Evolutionary conservation across 371 early-diverging fungal genomes (phyloP), one percentile per base, ranked within the genome.

Genomic region (Batrachochytrium dendrobatidis): DNA sequence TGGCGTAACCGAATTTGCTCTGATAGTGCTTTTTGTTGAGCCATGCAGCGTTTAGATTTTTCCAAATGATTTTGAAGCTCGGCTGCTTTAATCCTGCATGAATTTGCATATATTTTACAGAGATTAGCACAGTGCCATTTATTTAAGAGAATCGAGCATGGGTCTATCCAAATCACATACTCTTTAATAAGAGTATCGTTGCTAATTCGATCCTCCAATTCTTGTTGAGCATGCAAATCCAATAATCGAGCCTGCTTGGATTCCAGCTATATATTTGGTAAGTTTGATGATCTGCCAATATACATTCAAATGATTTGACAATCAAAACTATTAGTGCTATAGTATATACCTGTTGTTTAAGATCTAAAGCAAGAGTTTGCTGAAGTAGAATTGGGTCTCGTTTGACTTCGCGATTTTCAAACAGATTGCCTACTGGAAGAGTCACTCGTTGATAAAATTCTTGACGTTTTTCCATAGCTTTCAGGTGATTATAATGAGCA

Each of bases 341-440:
- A 8, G n/a, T 26, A 48, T 49, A 2, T 22, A 73, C 68, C 61
- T 74, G 74, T 34, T 74, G 72, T 32, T 60, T 48, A 34, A 74
- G 33, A 0, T 61, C 66, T 1, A 44, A 34, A 2, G 65, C 61
- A 6, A 72, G 52, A 26, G 60, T 35, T 22, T 56, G 39, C 6
- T 58, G 55, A 28, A 58, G 53, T 50, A 56, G 24, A 1, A 58
- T 54, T 12, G 51, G 44, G 39, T 68, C 67, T 2, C 65, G 67
- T 20, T 62, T 59, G 0, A 55, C 57, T 26, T 61, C 61, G 1
- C 74, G 50, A 25, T 67, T 68, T 48, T 69, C 74, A 64, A 67
- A 71, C 22, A 71, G 43, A 55, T 70, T 65, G 7, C 71, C 71
- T 32, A 74, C 58, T 3, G 71, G 71, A n/a, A 64, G 24, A 10